Percentiles rank a stretch among this genome's conserved stretches.
These are phyloP conservation scores for Bipolaris cookei DNA, from an alignment of 2,329 filamentous ascomycete species.

Conservation along the genomic window DNA sequence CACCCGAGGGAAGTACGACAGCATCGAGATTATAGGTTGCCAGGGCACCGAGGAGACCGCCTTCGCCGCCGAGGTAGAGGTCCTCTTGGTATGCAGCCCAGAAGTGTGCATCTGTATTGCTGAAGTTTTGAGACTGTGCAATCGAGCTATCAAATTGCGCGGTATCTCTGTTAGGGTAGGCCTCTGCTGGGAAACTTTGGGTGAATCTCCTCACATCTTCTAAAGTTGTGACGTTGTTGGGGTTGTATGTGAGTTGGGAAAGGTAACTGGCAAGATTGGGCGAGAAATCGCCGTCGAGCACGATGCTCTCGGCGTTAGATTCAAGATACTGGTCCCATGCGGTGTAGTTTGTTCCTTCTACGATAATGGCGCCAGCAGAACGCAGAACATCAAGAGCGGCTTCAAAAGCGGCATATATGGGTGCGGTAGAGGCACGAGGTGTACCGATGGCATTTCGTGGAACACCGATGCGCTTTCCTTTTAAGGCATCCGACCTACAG, in stretches of 20 bases:
- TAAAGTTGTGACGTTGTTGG: constrained; percentile 60
- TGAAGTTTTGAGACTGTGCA: constrained; percentile 53
- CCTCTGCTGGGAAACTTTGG: constrained; percentile 59
- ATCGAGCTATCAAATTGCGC: constrained; percentile 62
- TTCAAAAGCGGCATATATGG: constrained; percentile 62
- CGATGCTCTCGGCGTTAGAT: constrained; percentile 51
- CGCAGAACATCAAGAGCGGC: constrained; percentile 60
- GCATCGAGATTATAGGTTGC: constrained; percentile 64
- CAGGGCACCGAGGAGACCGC: constrained; percentile 67
- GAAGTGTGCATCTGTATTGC: constrained; percentile 64
- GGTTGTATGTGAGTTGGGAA: constrained; percentile 62
- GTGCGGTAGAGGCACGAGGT: constrained; percentile 38
- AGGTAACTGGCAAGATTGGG: constrained; percentile 65
- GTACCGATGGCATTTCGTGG: constrained; percentile 63
- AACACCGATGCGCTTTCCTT: constrained; percentile 68
- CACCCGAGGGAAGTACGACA: constrained; percentile 64
- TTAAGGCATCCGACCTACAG: constrained; percentile 60
- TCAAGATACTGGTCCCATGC: constrained; percentile 55
- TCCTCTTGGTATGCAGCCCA: constrained; percentile 63
- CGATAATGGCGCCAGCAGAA: constrained; percentile 64
- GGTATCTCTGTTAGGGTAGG: constrained; percentile 68
- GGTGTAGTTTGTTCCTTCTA: constrained; percentile 66
- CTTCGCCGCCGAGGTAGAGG: constrained; percentile 62
- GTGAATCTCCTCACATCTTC: constrained; percentile 63
- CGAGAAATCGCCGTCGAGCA: constrained; percentile 66